A percentile compares a stretch with the other conserved stretches of the same genome.
Conservation (phyloP, 108 stramenopile genomes). For the Mediolabrus comicus region DNA sequence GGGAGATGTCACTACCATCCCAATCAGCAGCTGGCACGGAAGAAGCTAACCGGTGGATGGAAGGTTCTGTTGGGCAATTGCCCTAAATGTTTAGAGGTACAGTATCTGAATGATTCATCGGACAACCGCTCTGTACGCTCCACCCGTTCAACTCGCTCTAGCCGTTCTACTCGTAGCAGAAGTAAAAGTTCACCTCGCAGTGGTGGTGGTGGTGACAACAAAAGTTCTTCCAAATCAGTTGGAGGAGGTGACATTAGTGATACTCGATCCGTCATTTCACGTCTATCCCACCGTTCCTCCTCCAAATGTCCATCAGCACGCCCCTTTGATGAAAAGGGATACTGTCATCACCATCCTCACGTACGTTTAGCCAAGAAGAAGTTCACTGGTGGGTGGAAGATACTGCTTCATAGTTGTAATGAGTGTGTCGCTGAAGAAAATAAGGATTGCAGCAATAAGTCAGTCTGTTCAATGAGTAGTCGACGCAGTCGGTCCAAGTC, state of each 20-base stretch:
- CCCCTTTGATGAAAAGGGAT: neutral
- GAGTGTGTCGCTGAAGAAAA: constrained; percentile 26
- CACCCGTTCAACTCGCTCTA: constrained; percentile 7
- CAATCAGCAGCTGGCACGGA: constrained; percentile 30
- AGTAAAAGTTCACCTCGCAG: neutral
- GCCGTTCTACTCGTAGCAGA: neutral
- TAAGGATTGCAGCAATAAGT: neutral
- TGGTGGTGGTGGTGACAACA: neutral
- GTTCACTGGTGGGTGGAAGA: constrained; percentile 41
- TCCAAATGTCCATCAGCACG: neutral
- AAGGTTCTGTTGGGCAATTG: constrained; percentile 18
- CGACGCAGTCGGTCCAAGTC: neutral
- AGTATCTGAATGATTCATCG: neutral
- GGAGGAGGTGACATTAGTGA: neutral
- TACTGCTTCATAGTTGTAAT: constrained; percentile 29
- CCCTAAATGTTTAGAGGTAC: constrained; percentile 40
- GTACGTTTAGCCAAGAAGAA: constrained; percentile 41
- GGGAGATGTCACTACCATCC: constrained; percentile 42
- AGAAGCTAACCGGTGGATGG: constrained; percentile 40
- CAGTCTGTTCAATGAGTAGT: neutral
- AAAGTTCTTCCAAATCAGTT: neutral
- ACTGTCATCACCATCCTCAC: constrained; percentile 29
- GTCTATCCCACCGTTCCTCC: constrained; percentile 11
- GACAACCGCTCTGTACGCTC: constrained; percentile 23
- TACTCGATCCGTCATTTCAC: constrained; percentile 20